Conservation (phyloP, 305 asterid species). For the Fraxinus sp. region DNA sequence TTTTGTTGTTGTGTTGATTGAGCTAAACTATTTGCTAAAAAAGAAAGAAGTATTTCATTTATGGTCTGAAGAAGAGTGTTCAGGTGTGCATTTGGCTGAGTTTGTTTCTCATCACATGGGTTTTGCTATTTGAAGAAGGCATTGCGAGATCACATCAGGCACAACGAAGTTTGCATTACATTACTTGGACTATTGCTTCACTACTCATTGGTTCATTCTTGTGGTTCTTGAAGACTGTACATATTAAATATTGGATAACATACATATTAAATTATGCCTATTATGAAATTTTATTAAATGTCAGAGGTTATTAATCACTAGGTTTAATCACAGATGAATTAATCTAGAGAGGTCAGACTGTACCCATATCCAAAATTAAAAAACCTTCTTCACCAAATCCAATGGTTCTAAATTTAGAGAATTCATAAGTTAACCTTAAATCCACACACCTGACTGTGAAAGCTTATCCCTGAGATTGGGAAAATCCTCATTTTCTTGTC, state of each 20-base stretch:
- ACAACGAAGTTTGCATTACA: conserved; percentile 34
- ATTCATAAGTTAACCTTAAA: background rate
- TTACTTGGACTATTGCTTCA: conserved; percentile 51
- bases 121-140: conserved; percentile 38
- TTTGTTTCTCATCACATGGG: conserved; percentile 54
- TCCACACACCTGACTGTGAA: background rate
- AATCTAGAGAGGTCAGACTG: background rate
- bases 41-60: conserved; percentile 58
- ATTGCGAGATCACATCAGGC: conserved; percentile 32
- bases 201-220: conserved; percentile 48
- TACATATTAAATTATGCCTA: background rate
- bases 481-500: background rate
- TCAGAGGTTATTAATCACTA: background rate
- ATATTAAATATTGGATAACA: conserved; percentile 38
- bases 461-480: background rate
- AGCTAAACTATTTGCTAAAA: conserved; percentile 47
- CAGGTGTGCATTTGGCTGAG: conserved; percentile 51
- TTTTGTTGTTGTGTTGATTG: conserved; percentile 49
- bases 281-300: too few species aligned
- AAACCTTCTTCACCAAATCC: background rate
- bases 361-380: background rate
- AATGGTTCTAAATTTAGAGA: background rate
- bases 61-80: conserved; percentile 57
- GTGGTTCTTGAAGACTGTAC: conserved; percentile 61
- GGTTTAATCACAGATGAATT: too few species aligned